phyloP scores from a whole-genome alignment of 176 grass and related monocot species.

The Oryza meyeriana region DNA sequence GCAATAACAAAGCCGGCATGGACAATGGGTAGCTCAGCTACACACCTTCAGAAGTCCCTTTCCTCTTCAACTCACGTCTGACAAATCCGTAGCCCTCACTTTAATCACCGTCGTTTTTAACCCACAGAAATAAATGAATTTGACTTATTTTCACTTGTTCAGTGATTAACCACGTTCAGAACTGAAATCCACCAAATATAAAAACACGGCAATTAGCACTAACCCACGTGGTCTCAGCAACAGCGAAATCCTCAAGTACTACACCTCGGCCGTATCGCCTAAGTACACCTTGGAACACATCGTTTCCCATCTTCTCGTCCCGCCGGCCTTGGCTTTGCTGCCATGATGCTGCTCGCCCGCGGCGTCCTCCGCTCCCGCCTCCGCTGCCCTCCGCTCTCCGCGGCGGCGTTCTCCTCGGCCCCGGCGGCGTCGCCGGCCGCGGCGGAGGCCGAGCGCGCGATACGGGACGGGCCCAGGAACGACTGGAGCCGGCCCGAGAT shows the following conservation, averaged over 20 bases:
- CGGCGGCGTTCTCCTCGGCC: slow-evolving; percentile 29
- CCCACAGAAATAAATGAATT: no score
- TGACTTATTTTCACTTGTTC: no score
- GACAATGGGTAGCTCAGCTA: no score
- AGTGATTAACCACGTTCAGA: neutral
- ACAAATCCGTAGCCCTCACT: no score
- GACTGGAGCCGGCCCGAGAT: slow-evolving; percentile 80
- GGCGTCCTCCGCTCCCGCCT: slow-evolving; percentile 57
- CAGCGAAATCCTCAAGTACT: neutral
- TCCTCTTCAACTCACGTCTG: no score
- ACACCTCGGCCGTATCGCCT: slow-evolving; percentile 48
- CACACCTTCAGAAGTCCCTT: no score
- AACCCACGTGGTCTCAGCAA: neutral
- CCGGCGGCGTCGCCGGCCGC: slow-evolving; percentile 48
- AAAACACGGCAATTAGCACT: neutral
- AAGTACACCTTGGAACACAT: neutral
- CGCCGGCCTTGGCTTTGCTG: neutral
- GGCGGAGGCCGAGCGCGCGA: slow-evolving; percentile 64
- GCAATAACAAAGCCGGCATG: no score
- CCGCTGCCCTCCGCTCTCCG: neutral
- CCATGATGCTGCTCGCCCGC: slow-evolving; percentile 63
- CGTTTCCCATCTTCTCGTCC: neutral
- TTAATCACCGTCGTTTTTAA: no score
- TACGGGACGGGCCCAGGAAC: slow-evolving; percentile 71
- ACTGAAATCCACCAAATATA: neutral